phyloP scores from a whole-genome alignment of 2,329 filamentous ascomycete species.

The Aureobasidium sp. region DNA sequence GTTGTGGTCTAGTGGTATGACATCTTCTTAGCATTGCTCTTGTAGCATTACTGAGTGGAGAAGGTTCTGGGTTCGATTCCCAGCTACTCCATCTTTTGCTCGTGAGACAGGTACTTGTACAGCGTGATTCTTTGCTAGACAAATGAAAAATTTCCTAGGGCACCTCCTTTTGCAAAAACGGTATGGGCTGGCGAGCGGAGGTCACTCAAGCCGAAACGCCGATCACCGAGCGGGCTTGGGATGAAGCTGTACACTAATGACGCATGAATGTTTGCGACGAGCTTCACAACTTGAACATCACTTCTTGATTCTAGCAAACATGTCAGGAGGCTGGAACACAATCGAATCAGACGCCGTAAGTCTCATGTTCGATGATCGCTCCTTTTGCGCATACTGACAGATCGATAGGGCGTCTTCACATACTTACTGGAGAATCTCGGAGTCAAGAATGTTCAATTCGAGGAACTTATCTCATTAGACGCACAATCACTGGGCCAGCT shows the following conservation, averaged over 20 bases:
- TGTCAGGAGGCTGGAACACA: conserved; percentile 79
- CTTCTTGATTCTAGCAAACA: conserved; percentile 6
- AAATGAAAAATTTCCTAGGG: not conserved
- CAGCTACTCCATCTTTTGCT: conserved; percentile 5
- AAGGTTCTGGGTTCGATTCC: conserved; percentile 11
- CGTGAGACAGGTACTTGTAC: too few species aligned
- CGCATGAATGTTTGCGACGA: conserved; percentile 9
- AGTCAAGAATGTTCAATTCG: conserved; percentile 89
- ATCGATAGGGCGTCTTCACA: conserved; percentile 78
- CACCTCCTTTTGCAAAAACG: not conserved
- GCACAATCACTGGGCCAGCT: conserved; percentile 61
- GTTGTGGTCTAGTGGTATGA: conserved; percentile 10
- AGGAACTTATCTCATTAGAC: conserved; percentile 88
- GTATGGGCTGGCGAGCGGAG: not conserved
- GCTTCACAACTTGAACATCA: not conserved
- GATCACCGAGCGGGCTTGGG: not conserved
- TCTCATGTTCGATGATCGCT: conserved; percentile 13
- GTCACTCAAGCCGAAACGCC: not conserved
- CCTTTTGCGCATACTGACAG: not conserved
- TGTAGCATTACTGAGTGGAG: conserved; percentile 5
- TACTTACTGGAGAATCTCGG: conserved; percentile 89
- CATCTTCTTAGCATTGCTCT: conserved; percentile 9
- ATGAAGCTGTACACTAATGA: not conserved
- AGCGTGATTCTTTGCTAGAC: not conserved
- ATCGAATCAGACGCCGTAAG: conserved; percentile 93